Evolutionary conservation across 768 basidiomycete genomes (phyloP), one percentile per base, ranked within the genome.

Genomic region (Pisolithus orientalis): DNA sequence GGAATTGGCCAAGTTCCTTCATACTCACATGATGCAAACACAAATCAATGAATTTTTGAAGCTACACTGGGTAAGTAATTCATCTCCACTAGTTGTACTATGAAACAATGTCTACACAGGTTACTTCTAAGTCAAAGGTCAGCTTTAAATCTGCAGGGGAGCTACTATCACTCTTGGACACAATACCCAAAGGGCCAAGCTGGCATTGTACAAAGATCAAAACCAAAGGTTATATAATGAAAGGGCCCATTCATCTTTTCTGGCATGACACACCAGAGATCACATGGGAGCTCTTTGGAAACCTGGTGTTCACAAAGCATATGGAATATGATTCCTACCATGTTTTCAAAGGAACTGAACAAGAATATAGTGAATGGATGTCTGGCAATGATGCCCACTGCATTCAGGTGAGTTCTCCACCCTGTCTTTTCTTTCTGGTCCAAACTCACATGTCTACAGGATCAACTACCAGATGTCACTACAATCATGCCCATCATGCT

Each of bases 401-500:
- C 8, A 50, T 39, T 14, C 49, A 50, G 49, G 49, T 50, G 5
- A 29, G 49, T 10, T n/a, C 25, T 0, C 4, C 13, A 5, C 4
- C 32, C 11, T 50, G 4, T 8, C 40, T 3, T 29, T 39, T 16
- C n/a, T 34, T 37, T 16, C 34, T 17, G 14, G 14, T 10, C 28
- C 28, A 4, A 1, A 24, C 8, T 8, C 2, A 8, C 7, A 14
- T 28, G 11, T 14, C n/a, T 21, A 6, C 21, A 29, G 39, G 13
- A 51, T 43, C 28, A 43, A 27, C 39, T 51, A 9, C 49, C 49
- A 1, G 21, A 14, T 1, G 58, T 60, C 10, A 44, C 58, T 0
- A 61, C 57, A 2, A 44, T 62, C 11, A 45, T 64, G 0, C 56
- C 59, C 0, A 49, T 60, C 27, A 57, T 63, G 14, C 17, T 59